A percentile compares a stretch with the other conserved stretches of the same genome.
Conservation (phyloP, 805 yeast genomes). For the Candida coleopterorum region DNA sequence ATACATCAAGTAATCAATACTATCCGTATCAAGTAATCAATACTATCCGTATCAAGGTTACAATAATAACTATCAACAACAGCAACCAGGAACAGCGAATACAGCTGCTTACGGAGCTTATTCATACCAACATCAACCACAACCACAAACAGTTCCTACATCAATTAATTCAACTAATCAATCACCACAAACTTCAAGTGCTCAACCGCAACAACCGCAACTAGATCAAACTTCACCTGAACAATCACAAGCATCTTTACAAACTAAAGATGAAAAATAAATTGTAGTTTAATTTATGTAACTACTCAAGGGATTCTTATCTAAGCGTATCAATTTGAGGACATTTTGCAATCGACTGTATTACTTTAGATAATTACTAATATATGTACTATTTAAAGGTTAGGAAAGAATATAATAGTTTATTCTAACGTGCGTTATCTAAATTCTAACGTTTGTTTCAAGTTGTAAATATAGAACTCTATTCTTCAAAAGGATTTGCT, state of each 20-base stretch:
- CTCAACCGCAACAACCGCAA: slow-evolving; percentile 1
- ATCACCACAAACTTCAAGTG: slow-evolving; percentile 3
- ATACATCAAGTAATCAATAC: slow-evolving; percentile 1
- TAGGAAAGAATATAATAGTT: too few species aligned
- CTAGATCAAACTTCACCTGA: slow-evolving; percentile 3
- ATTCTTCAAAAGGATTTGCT: too few species aligned
- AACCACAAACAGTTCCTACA: background rate
- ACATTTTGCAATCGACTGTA: too few species aligned
- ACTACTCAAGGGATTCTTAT: too few species aligned
- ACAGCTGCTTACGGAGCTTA: background rate
- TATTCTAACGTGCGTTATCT: too few species aligned
- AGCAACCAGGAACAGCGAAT: slow-evolving; percentile 1
- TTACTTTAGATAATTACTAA: too few species aligned
- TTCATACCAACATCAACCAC: slow-evolving; percentile 1
- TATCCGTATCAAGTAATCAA: slow-evolving; percentile 6
- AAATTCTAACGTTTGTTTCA: too few species aligned
- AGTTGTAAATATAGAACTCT: too few species aligned
- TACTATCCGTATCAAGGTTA: slow-evolving; percentile 5
- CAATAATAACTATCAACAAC: slow-evolving; percentile 4
- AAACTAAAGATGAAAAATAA: background rate
- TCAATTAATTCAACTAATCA: slow-evolving; percentile 1
- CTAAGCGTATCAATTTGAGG: too few species aligned
- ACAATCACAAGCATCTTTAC: background rate
- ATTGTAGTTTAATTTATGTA: too few species aligned
- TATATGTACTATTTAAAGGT: too few species aligned